Percentiles rank a stretch among this genome's conserved stretches.
phyloP scores from a whole-genome alignment of 2,329 filamentous ascomycete species.

The Teratosphaeria epicoccoides region DNA sequence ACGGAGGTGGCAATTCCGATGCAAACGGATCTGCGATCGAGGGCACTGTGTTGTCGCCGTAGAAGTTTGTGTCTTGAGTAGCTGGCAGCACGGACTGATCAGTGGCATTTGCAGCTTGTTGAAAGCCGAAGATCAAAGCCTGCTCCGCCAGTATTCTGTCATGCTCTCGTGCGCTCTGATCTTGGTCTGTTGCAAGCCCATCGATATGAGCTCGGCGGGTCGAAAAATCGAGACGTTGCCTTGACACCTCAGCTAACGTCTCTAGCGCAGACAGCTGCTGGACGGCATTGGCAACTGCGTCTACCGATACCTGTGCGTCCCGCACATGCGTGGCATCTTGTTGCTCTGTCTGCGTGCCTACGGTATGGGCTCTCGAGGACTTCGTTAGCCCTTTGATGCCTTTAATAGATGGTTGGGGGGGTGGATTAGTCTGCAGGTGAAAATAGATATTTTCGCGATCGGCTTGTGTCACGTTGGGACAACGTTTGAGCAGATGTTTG shows the following conservation, averaged over 20 bases:
- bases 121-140: constrained; percentile 3
- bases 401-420: background rate
- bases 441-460: constrained; percentile 46
- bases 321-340: background rate
- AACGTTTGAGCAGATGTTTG: constrained; percentile 76
- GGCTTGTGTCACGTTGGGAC: constrained; percentile 51
- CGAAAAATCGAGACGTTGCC: constrained; percentile 58
- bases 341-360: background rate
- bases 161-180: background rate
- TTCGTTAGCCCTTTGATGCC: background rate
- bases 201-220: constrained; percentile 25
- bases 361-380: background rate
- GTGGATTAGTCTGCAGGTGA: constrained; percentile 28
- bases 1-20: background rate
- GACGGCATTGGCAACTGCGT: background rate
- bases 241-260: constrained; percentile 77
- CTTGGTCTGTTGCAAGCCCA: background rate
- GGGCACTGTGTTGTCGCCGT: background rate
- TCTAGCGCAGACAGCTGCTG: constrained; percentile 69
- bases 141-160: constrained; percentile 5
- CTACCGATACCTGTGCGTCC: background rate
- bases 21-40: background rate
- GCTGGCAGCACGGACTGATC: background rate
- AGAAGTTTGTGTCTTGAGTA: background rate
- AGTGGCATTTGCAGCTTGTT: background rate